phyloP scores from a whole-genome alignment of 2,329 filamentous ascomycete species.

The Aureobasidium sp. region DNA sequence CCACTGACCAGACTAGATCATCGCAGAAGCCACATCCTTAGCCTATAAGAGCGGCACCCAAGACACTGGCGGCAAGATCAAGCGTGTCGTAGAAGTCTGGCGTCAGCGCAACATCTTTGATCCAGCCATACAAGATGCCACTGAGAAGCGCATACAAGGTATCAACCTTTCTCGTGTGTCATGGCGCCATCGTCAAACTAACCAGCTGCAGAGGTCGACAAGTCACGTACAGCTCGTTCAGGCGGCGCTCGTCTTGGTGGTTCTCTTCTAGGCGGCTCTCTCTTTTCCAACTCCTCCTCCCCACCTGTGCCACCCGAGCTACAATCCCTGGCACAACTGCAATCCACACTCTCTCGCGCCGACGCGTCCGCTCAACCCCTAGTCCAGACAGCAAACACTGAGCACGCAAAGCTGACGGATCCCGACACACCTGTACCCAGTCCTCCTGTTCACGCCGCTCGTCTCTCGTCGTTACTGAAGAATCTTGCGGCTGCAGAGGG shows the following conservation, averaged over 20 bases:
- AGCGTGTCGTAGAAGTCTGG: constrained; percentile 92
- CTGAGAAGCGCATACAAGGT: constrained; percentile 77
- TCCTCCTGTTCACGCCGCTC: constrained; percentile 84
- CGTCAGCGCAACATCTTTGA: constrained; percentile 81
- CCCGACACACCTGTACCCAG: constrained; percentile 62
- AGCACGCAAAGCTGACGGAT: constrained; percentile 78
- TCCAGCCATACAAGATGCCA: constrained; percentile 64
- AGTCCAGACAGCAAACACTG: constrained; percentile 63
- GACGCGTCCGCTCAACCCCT: constrained; percentile 60
- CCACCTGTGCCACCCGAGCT: constrained; percentile 67
- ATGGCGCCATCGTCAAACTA: neutral
- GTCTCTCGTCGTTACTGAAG: constrained; percentile 83
- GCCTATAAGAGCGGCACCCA: constrained; percentile 84
- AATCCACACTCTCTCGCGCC: constrained; percentile 67
- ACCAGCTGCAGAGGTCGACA: constrained; percentile 44
- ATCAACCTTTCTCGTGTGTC: constrained; percentile 25
- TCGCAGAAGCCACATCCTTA: constrained; percentile 81
- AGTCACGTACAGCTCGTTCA: constrained; percentile 25
- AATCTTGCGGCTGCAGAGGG: constrained; percentile 80
- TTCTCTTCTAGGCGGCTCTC: constrained; percentile 53
- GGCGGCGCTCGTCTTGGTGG: constrained; percentile 23
- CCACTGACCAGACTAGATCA: constrained; percentile 44
- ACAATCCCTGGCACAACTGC: constrained; percentile 63
- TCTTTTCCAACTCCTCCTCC: constrained; percentile 52
- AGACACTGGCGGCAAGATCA: constrained; percentile 81